Evolutionary conservation across 768 basidiomycete genomes (phyloP), one percentile per base, ranked within the genome.

Genomic region (Rhizopogon vulgaris): DNA sequence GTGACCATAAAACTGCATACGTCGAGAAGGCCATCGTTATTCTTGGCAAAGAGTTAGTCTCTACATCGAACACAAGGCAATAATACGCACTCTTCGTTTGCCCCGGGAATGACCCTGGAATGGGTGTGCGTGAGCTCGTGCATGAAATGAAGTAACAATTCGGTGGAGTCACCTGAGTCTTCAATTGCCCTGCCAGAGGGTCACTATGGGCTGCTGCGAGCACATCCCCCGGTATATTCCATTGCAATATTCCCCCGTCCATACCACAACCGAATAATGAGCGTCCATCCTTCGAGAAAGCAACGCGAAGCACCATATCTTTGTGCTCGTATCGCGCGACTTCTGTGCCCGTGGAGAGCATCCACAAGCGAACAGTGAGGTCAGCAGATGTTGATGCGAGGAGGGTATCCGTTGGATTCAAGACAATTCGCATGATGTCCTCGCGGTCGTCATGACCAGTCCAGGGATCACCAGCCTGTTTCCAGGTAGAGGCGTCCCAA

Each of bases 351-450:
- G 58, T 57, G 38, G 32, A 17, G 4, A 62, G 30, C 15, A 69
- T 58, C 67, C 67, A 69, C 1, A 69, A 49, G 1, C 64, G 65
- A 3, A 60, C 60, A 15, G 62, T 59, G 1, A 55, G 60, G 22
- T 67, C 67, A 7, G 53, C 59, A 38, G 67, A 69, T 2, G 58
- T 62, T 1, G 69, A 70, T 0, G 59, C 67, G 40, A 69, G 63
- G 17, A 57, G 57, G 9, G 39, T 56, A 1, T 65, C 67, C 22
- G 54, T 47, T 4, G 67, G 63, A 0, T 67, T 68, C 42, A 66
- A 45, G 2, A 60, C 56, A 30, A 68, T 39, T 10, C 61, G 56
- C 27, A 45, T 53, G 17, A 69, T 55, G 15, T 48, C 56, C 4
- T 34, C 32, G 32, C 4, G 0, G 4, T 41, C 5, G 14, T 10